A percentile compares a stretch with the other conserved stretches of the same genome.
These are phyloP conservation scores for Vaccinium macrocarpon DNA, from an alignment of 148 eudicot genomes.

Conservation along the genomic window DNA sequence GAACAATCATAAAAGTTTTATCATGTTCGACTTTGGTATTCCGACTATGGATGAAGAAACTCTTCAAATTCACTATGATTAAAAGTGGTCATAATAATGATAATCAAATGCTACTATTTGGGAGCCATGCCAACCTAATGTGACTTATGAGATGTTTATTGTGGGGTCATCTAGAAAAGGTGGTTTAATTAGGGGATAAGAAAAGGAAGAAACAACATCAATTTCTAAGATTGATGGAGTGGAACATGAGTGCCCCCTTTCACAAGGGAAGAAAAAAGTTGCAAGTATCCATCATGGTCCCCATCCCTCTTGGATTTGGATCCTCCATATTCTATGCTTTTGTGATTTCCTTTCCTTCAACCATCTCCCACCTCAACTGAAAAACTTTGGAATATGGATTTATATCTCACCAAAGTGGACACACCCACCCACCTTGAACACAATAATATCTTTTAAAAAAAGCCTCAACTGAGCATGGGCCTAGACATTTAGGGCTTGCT, in stretches of 20 bases:
- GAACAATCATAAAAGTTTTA: not conserved
- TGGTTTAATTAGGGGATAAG: not conserved
- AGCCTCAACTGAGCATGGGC: constrained; percentile 8
- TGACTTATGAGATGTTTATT: not conserved
- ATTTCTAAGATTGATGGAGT: constrained; percentile 26
- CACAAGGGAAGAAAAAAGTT: constrained; percentile 19
- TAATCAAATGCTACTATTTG: not conserved
- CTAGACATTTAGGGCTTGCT: not conserved
- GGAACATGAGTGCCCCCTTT: constrained; percentile 20
- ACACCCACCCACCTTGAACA: not conserved
- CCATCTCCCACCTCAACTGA: constrained; percentile 1
- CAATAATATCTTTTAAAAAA: not conserved
- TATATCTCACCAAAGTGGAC: constrained; percentile 16
- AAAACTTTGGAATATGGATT: constrained; percentile 13
- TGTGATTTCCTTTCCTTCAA: constrained; percentile 16
- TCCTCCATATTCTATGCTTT: constrained; percentile 21
- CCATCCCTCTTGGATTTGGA: not conserved
- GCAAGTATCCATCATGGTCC: constrained; percentile 22
- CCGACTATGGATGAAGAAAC: too few relatives aligned
- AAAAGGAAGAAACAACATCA: constrained; percentile 16
- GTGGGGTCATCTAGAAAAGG: constrained; percentile 1
- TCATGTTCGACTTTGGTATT: not conserved
- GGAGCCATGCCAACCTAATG: not conserved
- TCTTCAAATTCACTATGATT: not conserved
- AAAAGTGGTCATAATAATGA: not conserved